Base-by-base conservation (phyloP, 2,329 filamentous ascomycete species). In the Waltergamsia citrina region DNA sequence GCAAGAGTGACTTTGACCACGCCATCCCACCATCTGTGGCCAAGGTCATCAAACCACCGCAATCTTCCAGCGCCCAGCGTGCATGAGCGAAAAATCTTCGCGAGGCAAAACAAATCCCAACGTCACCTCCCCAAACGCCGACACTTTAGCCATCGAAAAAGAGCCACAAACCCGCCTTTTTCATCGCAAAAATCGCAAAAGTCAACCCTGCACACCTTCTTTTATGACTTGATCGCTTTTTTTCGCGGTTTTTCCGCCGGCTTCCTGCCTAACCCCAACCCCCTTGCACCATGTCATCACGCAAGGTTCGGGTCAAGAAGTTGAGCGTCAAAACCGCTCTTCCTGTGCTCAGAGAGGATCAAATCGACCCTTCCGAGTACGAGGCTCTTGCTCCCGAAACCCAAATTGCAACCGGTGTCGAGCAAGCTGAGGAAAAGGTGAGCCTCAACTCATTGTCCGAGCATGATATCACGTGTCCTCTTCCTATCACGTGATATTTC, bases 341-440 rank as follows among this genome's bases (percentile, higher is more conserved):
- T 54, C 80, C 81, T 40, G 81, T 98, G 50, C 74, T 95, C 53
- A 78, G 83, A 58, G 90, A 96, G 65, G 74, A 86, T 60, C 85
- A 96, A 56, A 82, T 96, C 62, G 87, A 95, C 55, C 71, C 81
- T 53, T 74, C 71, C 52, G 77, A 87, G 61, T 94, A 95, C 60
- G 85, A 94, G 63, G 76, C 84, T 50, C 79, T 90, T 56, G 83
- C 82, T 48, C 81, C 82, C 56, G 73, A 85, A 75, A 67, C 78
- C 71, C 64, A 85, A 81, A 86, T 95, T 56, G 87, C 92, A 56
- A 95, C 88, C 46, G 92, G 92, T 62, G 92, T 98, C 50, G 92
- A 98, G 63, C 88, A 94, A 57, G 85, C 80, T 44, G 92, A 98
- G 65, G 88, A 96, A 76, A 90, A 90, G 67, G 92, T 95, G 63